These are phyloP conservation scores for Graphium sp. DNA, from an alignment of 2,329 filamentous ascomycete species.

Conservation along the genomic window DNA sequence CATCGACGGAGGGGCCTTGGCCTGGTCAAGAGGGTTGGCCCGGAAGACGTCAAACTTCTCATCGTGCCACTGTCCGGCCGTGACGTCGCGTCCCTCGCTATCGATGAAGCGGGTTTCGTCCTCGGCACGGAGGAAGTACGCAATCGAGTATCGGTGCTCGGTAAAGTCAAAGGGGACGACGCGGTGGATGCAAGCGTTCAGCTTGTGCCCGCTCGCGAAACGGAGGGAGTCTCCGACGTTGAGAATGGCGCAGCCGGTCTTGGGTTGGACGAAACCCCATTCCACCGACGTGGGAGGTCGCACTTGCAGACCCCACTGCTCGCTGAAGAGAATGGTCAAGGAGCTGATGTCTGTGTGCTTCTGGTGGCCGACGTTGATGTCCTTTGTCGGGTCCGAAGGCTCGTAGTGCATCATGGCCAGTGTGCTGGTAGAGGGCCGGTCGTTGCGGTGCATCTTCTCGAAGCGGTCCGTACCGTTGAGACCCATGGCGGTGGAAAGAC, in stretches of 20 bases:
- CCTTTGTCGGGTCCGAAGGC: constrained; percentile 21
- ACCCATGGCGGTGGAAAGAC: constrained; percentile 27
- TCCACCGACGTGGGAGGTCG: constrained; percentile 24
- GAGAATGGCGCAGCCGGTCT: constrained; percentile 31
- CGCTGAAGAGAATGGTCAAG: constrained; percentile 35
- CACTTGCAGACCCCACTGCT: constrained; percentile 40
- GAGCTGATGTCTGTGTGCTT: constrained; percentile 41
- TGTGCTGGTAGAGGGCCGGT: constrained; percentile 27
- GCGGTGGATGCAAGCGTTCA: constrained; percentile 40
- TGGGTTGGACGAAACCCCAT: constrained; percentile 36
- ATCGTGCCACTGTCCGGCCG: constrained; percentile 35
- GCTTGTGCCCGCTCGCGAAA: constrained; percentile 32
- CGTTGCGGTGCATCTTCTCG: constrained; percentile 33
- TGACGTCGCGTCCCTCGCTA: constrained; percentile 33
- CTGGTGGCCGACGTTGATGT: constrained; percentile 30
- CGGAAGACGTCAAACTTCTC: constrained; percentile 35
- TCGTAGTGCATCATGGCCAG: constrained; percentile 39
- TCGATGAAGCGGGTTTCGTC: constrained; percentile 38
- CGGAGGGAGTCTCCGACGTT: constrained; percentile 43
- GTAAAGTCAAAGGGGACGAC: constrained; percentile 32
- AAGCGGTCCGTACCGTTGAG: constrained; percentile 26
- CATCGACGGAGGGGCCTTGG: constrained; percentile 28
- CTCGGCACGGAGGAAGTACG: constrained; percentile 40
- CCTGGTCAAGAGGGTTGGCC: constrained; percentile 23
- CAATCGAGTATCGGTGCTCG: constrained; percentile 41